Conservation (phyloP, 1,139 yeast species). For the Saccharomyces hybrid region DNA sequence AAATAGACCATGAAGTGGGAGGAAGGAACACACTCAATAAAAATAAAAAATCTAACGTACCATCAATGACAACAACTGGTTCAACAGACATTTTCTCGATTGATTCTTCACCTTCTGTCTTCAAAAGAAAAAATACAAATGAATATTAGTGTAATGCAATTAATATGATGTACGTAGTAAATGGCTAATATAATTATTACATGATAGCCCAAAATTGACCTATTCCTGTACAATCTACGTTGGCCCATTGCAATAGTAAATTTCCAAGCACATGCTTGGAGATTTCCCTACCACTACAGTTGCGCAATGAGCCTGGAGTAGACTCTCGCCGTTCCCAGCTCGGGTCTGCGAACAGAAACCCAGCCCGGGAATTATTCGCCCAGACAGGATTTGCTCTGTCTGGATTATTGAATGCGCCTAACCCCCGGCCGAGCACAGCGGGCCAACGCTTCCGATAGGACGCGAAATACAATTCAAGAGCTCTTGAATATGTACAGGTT, state of each 20-base stretch:
- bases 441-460: not conserved
- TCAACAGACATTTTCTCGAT: slow-evolving; percentile 70
- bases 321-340: not conserved
- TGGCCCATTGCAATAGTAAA: not conserved
- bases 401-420: not conserved
- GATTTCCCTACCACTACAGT: not conserved
- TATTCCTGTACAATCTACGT: not conserved
- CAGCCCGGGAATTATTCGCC: too few species aligned
- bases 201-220: not conserved
- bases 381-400: not conserved
- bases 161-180: not conserved
- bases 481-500: not conserved
- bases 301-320: not conserved
- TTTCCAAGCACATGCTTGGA: not conserved
- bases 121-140: not conserved
- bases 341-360: not conserved
- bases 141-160: not conserved
- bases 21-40: not conserved
- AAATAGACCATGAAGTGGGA: not conserved
- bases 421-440: not conserved
- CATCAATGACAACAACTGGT: slow-evolving; percentile 96
- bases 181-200: not conserved
- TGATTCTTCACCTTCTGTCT: slow-evolving; percentile 8
- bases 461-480: not conserved
- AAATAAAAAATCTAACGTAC: slow-evolving; percentile 36